phyloP scores from a whole-genome alignment of 2,329 filamentous ascomycete species.

The Blastomyces emzantsi region DNA sequence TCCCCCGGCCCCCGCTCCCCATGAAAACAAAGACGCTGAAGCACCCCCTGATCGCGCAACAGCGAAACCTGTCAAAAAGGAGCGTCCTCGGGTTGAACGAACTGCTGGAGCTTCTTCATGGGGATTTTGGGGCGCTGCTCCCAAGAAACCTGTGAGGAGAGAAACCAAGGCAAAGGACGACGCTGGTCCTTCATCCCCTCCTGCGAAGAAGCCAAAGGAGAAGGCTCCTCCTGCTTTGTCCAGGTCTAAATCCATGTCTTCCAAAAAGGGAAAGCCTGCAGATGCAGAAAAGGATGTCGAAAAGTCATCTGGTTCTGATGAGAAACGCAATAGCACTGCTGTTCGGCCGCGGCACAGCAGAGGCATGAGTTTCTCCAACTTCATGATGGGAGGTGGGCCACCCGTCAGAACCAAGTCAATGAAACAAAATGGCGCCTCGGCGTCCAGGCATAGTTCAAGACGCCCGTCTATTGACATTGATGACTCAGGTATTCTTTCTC shows the following conservation, averaged over 20 bases:
- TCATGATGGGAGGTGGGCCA: constrained; percentile 59
- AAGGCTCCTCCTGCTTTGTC: constrained; percentile 37
- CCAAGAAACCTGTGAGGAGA: constrained; percentile 43
- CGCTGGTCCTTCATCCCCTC: constrained; percentile 16
- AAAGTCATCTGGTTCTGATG: constrained; percentile 58
- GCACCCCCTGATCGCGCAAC: constrained; percentile 17
- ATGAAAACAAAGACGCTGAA: constrained; percentile 21
- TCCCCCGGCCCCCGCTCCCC: constrained; percentile 16
- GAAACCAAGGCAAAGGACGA: constrained; percentile 35
- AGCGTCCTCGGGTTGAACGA: constrained; percentile 67
- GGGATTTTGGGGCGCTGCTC: constrained; percentile 61
- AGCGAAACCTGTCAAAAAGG: constrained; percentile 55
- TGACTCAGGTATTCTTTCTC: constrained; percentile 55
- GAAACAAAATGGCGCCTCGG: constrained; percentile 51
- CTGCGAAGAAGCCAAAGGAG: constrained; percentile 34
- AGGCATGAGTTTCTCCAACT: constrained; percentile 49
- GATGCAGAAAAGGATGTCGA: constrained; percentile 49
- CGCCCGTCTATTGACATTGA: constrained; percentile 60
- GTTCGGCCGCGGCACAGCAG: constrained; percentile 48
- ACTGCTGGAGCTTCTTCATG: constrained; percentile 58
- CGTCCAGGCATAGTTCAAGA: constrained; percentile 49
- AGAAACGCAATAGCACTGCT: constrained; percentile 44
- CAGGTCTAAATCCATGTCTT: constrained; percentile 50
- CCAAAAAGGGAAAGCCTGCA: constrained; percentile 48
- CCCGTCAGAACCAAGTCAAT: constrained; percentile 55